These are phyloP conservation scores for Ustilago esculenta DNA, from an alignment of 1,284 basidiomycete genomes.

Conservation along the genomic window DNA sequence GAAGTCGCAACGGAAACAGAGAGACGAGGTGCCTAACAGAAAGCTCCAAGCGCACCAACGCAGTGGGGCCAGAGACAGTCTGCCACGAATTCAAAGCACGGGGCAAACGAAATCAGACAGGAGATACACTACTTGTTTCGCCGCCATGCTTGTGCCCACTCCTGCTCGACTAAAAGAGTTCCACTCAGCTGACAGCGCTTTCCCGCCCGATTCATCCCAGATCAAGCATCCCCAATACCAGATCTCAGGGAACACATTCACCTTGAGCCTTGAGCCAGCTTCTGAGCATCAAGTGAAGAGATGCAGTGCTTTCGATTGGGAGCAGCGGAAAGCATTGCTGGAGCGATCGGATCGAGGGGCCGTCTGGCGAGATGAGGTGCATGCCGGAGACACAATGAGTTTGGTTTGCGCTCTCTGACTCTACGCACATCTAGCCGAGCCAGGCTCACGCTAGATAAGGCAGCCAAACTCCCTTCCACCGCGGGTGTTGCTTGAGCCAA, in stretches of 20 bases:
- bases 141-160: too few species aligned
- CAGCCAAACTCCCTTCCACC: too few species aligned
- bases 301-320: too few species aligned
- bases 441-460: slow-evolving; percentile 29
- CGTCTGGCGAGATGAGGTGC: too few species aligned
- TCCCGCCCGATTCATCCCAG: neutral
- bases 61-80: too few species aligned
- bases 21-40: too few species aligned
- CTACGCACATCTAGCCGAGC: slow-evolving; percentile 24
- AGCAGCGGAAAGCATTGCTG: slow-evolving; percentile 6
- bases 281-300: neutral
- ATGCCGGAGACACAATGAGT: slow-evolving; percentile 7
- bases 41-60: too few species aligned
- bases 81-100: too few species aligned
- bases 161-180: slow-evolving; percentile 16
- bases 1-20: too few species aligned
- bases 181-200: neutral
- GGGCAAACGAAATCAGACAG: too few species aligned
- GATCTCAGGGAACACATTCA: neutral
- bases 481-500: too few species aligned
- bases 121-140: too few species aligned
- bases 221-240: neutral
- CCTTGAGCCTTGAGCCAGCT: neutral
- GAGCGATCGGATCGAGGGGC: slow-evolving; percentile 22
- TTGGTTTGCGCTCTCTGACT: neutral